Evolutionary conservation across 768 basidiomycete species (phyloP).

Genomic region (Termitomyces sp.): DNA sequence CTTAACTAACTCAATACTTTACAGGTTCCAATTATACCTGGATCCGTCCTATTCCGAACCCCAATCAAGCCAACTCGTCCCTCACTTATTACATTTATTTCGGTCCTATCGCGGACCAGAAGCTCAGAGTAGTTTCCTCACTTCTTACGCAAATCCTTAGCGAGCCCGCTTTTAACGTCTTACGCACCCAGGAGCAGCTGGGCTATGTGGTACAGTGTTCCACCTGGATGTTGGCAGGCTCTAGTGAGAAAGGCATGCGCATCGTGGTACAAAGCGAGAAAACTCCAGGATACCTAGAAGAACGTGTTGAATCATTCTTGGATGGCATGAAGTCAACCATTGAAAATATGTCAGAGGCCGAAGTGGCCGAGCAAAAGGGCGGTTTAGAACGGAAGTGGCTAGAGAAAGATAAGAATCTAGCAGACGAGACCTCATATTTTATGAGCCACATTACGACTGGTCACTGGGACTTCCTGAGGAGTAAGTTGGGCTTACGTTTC

Average conservation of each 20-base stretch:
- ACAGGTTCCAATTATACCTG: slow-evolving; percentile 69
- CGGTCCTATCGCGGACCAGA: slow-evolving; percentile 61
- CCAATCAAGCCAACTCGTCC: slow-evolving; percentile 81
- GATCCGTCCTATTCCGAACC: slow-evolving; percentile 66
- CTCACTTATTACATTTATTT: slow-evolving; percentile 83
- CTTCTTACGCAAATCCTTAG: slow-evolving; percentile 79
- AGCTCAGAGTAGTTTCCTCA: slow-evolving; percentile 57
- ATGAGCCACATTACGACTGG: slow-evolving; percentile 71
- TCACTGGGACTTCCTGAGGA: slow-evolving; percentile 80
- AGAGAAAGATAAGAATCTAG: slow-evolving; percentile 85
- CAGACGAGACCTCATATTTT: slow-evolving; percentile 70
- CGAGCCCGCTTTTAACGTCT: slow-evolving; percentile 89
- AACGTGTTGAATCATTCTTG: slow-evolving; percentile 85
- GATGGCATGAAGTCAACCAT: slow-evolving; percentile 64
- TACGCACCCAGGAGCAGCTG: slow-evolving; percentile 93
- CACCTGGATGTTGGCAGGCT: slow-evolving; percentile 55
- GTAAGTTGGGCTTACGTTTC: slow-evolving; percentile 39
- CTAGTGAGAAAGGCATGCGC: slow-evolving; percentile 69
- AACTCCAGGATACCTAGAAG: slow-evolving; percentile 73
- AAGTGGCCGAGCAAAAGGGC: slow-evolving; percentile 74
- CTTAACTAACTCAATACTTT: slow-evolving; percentile 1
- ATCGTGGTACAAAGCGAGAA: slow-evolving; percentile 89
- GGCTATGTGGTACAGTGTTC: slow-evolving; percentile 81
- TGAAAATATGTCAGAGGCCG: slow-evolving; percentile 60
- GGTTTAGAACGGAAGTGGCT: slow-evolving; percentile 77